Conservation (phyloP, 129 eudicot species). For the Centella asiatica region DNA sequence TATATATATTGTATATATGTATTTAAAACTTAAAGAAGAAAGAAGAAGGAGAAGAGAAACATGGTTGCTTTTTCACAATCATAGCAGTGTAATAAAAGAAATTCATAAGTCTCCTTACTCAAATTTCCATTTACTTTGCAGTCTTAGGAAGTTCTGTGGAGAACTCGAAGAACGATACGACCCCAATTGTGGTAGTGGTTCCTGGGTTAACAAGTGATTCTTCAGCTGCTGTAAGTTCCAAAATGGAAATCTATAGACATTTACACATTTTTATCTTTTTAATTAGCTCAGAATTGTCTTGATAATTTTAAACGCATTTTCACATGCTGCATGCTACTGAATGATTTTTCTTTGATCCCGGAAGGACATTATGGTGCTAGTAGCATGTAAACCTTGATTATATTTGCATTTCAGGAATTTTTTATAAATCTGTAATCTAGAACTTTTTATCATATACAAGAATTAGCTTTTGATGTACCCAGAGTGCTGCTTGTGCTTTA, state of each 20-base stretch:
- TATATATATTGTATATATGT: too few species aligned
- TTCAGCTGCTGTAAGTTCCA: constrained; percentile 11
- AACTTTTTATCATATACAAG: too few species aligned
- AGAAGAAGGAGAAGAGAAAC: too few species aligned
- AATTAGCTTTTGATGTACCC: too few species aligned
- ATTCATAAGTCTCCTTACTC: not conserved
- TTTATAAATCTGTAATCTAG: too few species aligned
- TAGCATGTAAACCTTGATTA: not conserved
- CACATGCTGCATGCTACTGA: not conserved
- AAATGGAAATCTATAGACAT: not conserved
- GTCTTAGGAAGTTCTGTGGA: constrained; percentile 6
- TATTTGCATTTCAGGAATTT: too few species aligned
- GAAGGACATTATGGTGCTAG: not conserved
- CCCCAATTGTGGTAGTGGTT: constrained; percentile 11
- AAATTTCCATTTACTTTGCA: constrained; percentile 2
- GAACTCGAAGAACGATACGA: constrained; percentile 2
- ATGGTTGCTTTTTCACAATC: not conserved
- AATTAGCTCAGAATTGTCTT: not conserved
- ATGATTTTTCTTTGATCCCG: not conserved
- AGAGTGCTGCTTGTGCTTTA: too few species aligned
- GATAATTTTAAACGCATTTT: not conserved
- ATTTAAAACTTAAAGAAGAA: too few species aligned
- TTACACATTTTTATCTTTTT: not conserved
- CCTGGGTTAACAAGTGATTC: constrained; percentile 13
- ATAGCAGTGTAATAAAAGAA: not conserved